Evolutionary conservation across 345 rosid species (phyloP), one percentile per base, ranked within the genome.

Genomic region (Pugionium cornutum): DNA sequence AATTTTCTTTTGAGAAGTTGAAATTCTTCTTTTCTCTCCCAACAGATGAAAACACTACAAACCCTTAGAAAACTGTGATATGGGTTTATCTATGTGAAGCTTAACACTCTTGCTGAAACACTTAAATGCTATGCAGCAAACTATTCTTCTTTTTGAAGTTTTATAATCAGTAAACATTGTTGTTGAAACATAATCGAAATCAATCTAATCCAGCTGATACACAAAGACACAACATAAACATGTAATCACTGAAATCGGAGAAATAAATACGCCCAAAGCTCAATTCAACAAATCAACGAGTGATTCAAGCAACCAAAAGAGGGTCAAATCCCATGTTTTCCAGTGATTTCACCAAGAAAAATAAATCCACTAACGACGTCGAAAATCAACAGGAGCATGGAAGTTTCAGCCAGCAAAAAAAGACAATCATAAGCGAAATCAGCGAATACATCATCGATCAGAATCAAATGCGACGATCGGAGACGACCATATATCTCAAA

Each of bases 121-220:
- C 2, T 59, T 32, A 10, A 34, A 45, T 0, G 29, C 47, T 10
- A 65, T 18, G 18, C 18, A 18, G 18, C 18, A 18, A 18, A 18
- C 18, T 18, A 18, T 18, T 18, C 18, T 18, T 18, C 18, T 18
- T 18, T 18, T 18, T 18, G 18, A 18, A 18, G 18, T 18, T 18
- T 18, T 18, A 18, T 18, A 18, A 18, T 18, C 18, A 18, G 18
- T 18, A 18, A 18, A 18, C 18, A 18, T 18, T 18, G 18, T 18
- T 18, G 18, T 94, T 94, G 63, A 35, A 52, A 4, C 26, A 54
- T 62, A 45, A 33, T 66, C 25, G 35, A 35, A 10, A 52, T 5
- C 68, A 45, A 62, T 53, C 7, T 31, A 31, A 46, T 25, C 62
- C 7, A 67, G n/a, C 8, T 29, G 64, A 31, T 18, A 18, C 18